These are phyloP conservation scores for Golubevia sp. DNA, from an alignment of 1,284 basidiomycete genomes.

Conservation along the genomic window DNA sequence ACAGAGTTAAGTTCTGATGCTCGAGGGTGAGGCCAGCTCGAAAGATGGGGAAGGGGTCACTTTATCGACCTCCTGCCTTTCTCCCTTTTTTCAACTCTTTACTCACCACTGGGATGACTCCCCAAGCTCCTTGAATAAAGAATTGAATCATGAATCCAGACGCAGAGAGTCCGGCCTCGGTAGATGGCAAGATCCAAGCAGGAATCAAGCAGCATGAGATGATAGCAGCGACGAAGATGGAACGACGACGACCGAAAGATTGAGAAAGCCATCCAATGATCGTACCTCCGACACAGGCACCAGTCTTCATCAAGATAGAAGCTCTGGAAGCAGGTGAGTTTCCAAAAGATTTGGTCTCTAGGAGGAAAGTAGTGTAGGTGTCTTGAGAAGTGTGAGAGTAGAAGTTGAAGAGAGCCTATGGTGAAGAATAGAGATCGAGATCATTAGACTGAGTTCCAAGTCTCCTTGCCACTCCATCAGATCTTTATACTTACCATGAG, in stretches of 20 bases:
- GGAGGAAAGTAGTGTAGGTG: slow-evolving; percentile 34
- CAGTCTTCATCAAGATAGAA: slow-evolving; percentile 26
- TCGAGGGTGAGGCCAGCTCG: too few species aligned
- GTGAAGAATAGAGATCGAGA: too few species aligned
- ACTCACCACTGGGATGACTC: too few species aligned
- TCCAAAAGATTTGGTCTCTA: slow-evolving; percentile 20
- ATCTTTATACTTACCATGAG: background rate
- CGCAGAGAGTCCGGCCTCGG: slow-evolving; percentile 26
- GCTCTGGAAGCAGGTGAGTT: slow-evolving; percentile 25
- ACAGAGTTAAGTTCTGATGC: too few species aligned
- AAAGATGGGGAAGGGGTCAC: too few species aligned
- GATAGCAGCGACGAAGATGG: slow-evolving; percentile 26
- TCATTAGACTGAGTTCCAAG: too few species aligned
- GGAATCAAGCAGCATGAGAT: slow-evolving; percentile 28
- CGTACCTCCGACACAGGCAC: slow-evolving; percentile 30
- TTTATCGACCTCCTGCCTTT: too few species aligned
- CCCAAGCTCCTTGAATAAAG: slow-evolving; percentile 35
- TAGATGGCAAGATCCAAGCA: slow-evolving; percentile 34
- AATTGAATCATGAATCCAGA: slow-evolving; percentile 37
- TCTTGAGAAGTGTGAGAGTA: slow-evolving; percentile 23
- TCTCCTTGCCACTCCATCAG: too few species aligned
- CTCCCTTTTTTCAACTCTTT: too few species aligned
- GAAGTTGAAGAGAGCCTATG: slow-evolving; percentile 32
- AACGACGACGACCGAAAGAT: slow-evolving; percentile 29
- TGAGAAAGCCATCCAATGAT: slow-evolving; percentile 35